A percentile compares a stretch with the other conserved stretches of the same genome.
Conservation (phyloP, 2,329 filamentous ascomycete species). For the Penicillium sp. region DNA sequence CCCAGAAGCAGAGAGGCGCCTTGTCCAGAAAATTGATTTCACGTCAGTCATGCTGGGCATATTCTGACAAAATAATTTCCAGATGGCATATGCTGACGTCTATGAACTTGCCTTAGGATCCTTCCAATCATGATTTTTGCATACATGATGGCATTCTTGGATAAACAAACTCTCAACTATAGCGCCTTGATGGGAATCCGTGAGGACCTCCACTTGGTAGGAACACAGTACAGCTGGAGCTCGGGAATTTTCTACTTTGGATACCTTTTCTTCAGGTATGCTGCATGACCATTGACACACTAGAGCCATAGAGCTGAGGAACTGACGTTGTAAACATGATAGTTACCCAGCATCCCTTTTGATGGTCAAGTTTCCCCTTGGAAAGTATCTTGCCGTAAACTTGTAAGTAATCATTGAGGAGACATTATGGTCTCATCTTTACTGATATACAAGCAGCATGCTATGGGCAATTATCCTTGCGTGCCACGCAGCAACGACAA, state of each 20-base stretch:
- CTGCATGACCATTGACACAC: too few relatives aligned
- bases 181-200: conserved; percentile 36
- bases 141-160: conserved; percentile 34
- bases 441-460: conserved; percentile 14
- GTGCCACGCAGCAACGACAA: conserved; percentile 38
- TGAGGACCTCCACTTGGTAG: conserved; percentile 29
- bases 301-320: too few relatives aligned
- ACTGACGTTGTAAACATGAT: neutral
- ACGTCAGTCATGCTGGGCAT: conserved; percentile 9
- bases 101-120: conserved; percentile 8
- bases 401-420: conserved; percentile 9
- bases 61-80: too few relatives aligned
- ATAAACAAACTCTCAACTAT: conserved; percentile 34
- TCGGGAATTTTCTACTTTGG: conserved; percentile 29
- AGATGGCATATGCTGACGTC: neutral
- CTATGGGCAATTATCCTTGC: conserved; percentile 34
- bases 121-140: conserved; percentile 29
- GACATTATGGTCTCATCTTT: neutral
- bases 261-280: conserved; percentile 26
- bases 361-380: conserved; percentile 38
- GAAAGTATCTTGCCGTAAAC: conserved; percentile 35
- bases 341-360: conserved; percentile 34
- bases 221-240: conserved; percentile 24
- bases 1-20: conserved; percentile 15
- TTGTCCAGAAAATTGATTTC: conserved; percentile 25